Base-by-base conservation (phyloP, 2,329 filamentous ascomycete genomes). In the Alternaria sp. region DNA sequence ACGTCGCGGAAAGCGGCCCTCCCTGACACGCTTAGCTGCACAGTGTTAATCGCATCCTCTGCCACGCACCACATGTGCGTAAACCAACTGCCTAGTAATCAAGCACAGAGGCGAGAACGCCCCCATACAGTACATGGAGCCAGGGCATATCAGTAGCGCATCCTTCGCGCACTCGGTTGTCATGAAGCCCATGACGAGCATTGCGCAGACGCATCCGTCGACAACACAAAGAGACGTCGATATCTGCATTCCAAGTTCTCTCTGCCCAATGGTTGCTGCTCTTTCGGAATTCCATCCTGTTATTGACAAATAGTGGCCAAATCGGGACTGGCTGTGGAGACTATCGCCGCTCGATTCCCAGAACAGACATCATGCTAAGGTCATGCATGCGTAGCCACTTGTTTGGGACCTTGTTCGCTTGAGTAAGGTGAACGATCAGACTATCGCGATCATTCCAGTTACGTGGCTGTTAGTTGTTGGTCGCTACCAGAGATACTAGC, bases 381-480 rank as follows among this genome's bases (percentile, higher is more conserved):
- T 37, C 46, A 59, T 55, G 55, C 60, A 63, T 55, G 33, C 43
- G 30, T 49, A 28, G 23, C 14, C 43, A 45, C 44, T 63, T 28
- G n/a, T 26, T 43, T 43, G 50, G 49, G 28, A 20, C 30, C 37
- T 50, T 43, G 33, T 37, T 25, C 21, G 28, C 44, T 49, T 23
- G 25, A 18, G 43, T 15, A 46, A 25, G 49, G 12, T 33, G 37
- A 28, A 30, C 28, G 26, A 49, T 28, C 43, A 23, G 26, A 41
- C 44, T 25, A 45, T 25, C 28, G 50, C 30, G 26, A 33, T 28
- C 26, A 47, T 7, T 63, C 18, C 12, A 43, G 50, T 37, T 59
- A 63, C 60, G 60, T 63, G 60, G 56, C 47, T 10, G 15, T 50
- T n/a, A 9, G 15, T 23, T 33, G 60, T 63, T 63, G 55, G 60